These are phyloP conservation scores for Artemisia argyi DNA, from an alignment of 129 eudicot genomes.

Conservation along the genomic window DNA sequence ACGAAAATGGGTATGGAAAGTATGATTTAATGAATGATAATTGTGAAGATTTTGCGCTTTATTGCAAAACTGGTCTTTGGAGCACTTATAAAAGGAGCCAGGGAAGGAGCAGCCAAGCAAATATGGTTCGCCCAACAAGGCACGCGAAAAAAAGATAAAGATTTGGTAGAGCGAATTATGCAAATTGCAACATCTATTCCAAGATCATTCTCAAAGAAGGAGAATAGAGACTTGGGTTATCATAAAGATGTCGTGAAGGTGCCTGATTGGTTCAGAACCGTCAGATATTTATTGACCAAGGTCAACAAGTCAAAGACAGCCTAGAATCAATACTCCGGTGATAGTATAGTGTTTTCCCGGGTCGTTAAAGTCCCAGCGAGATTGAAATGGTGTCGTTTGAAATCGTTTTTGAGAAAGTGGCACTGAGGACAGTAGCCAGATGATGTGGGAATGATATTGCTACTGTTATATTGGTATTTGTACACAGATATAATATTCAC, in stretches of 20 bases:
- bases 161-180: neutral
- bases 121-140: neutral
- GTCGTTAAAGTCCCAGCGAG: too few relatives aligned
- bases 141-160: neutral
- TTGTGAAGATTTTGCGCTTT: slow-evolving; percentile 15
- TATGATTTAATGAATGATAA: neutral
- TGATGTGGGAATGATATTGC: too few relatives aligned
- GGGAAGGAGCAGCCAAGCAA: slow-evolving; percentile 1
- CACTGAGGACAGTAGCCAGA: too few relatives aligned
- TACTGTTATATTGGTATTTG: too few relatives aligned
- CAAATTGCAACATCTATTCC: slow-evolving; percentile 2
- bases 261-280: too few relatives aligned
- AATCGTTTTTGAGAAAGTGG: too few relatives aligned
- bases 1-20: neutral
- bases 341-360: too few relatives aligned
- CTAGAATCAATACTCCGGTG: too few relatives aligned
- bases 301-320: too few relatives aligned
- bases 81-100: neutral
- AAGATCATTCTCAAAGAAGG: neutral
- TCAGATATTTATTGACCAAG: too few relatives aligned
- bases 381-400: too few relatives aligned
- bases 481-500: too few relatives aligned
- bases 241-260: slow-evolving; percentile 16
- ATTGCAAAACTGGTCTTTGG: slow-evolving; percentile 6
- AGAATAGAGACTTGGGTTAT: slow-evolving; percentile 9